phyloP scores from a whole-genome alignment of 768 basidiomycete species.

The Saitozyma podzolica region DNA sequence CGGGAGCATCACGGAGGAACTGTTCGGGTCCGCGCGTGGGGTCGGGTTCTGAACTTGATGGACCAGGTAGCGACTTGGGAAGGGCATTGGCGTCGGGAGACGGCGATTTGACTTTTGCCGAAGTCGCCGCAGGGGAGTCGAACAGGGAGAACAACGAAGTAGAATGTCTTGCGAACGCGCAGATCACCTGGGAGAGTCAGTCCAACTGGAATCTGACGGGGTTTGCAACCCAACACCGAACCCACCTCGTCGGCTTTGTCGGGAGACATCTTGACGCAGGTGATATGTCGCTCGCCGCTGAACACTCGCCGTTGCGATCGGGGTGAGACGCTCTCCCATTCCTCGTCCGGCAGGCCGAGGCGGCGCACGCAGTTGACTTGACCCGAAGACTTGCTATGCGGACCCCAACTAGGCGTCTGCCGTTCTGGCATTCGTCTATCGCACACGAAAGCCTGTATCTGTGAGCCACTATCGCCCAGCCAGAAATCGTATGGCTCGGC shows the following conservation, averaged over 20 bases:
- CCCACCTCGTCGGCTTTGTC: slow-evolving; percentile 49
- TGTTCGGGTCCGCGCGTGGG: too few relatives aligned
- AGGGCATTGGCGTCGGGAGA: too few relatives aligned
- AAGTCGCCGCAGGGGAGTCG: slow-evolving; percentile 30
- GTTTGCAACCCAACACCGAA: background rate
- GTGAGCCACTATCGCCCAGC: background rate
- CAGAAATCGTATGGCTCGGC: slow-evolving; percentile 6
- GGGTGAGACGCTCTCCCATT: slow-evolving; percentile 30
- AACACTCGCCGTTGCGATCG: slow-evolving; percentile 7
- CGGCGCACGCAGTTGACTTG: slow-evolving; percentile 77
- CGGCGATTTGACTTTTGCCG: too few relatives aligned
- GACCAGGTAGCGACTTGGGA: too few relatives aligned
- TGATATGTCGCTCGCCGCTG: slow-evolving; percentile 42
- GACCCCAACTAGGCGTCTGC: slow-evolving; percentile 70
- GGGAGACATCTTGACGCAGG: slow-evolving; percentile 50
- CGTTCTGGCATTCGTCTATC: slow-evolving; percentile 74
- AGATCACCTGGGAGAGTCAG: slow-evolving; percentile 25
- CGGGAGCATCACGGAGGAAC: too few relatives aligned
- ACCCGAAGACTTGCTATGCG: slow-evolving; percentile 57
- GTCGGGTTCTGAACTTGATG: too few relatives aligned
- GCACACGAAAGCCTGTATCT: slow-evolving; percentile 70
- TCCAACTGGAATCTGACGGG: background rate
- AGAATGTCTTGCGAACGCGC: slow-evolving; percentile 41
- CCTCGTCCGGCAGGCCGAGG: slow-evolving; percentile 62
- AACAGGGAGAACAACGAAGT: slow-evolving; percentile 47